These are phyloP conservation scores for Protomyces inundatus DNA, from an alignment of 1,139 yeast species.

Conservation along the genomic window DNA sequence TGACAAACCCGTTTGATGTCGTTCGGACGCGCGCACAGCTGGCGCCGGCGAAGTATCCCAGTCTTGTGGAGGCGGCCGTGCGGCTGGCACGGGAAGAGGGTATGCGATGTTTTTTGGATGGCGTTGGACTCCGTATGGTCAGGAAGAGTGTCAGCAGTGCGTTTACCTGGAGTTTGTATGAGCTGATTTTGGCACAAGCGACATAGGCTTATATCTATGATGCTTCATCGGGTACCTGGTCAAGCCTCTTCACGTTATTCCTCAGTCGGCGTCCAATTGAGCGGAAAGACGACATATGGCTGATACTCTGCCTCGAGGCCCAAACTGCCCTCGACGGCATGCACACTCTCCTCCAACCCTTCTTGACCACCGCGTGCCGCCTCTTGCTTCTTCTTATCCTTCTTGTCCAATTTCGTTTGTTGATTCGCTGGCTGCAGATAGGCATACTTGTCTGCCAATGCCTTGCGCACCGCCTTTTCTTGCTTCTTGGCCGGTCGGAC, in stretches of 20 bases:
- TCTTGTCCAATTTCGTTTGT: not conserved
- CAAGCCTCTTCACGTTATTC: not conserved
- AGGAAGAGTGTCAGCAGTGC: slow-evolving; percentile 91
- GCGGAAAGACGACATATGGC: slow-evolving; percentile 19
- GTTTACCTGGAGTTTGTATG: slow-evolving; percentile 62
- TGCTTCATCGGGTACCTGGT: too few species aligned
- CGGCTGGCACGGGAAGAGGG: slow-evolving; percentile 49
- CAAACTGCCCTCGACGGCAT: slow-evolving; percentile 22
- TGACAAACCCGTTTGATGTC: slow-evolving; percentile 94
- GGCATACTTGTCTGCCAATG: slow-evolving; percentile 16
- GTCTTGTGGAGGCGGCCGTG: slow-evolving; percentile 43
- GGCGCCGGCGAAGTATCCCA: slow-evolving; percentile 34
- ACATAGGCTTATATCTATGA: too few species aligned
- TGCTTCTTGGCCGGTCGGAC: slow-evolving; percentile 42
- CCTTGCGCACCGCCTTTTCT: slow-evolving; percentile 29
- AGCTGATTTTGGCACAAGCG: slow-evolving; percentile 17
- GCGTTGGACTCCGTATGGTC: slow-evolving; percentile 70
- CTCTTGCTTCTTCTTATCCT: slow-evolving; percentile 5
- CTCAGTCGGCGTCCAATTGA: slow-evolving; percentile 14
- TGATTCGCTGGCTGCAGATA: slow-evolving; percentile 7
- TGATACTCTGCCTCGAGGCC: slow-evolving; percentile 23
- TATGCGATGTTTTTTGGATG: slow-evolving; percentile 63
- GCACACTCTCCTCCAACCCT: slow-evolving; percentile 26
- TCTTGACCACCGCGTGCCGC: slow-evolving; percentile 17
- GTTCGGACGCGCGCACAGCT: slow-evolving; percentile 87